phyloP scores from a whole-genome alignment of 495 filamentous ascomycete genomes.

The Tetracladium marchalianum region DNA sequence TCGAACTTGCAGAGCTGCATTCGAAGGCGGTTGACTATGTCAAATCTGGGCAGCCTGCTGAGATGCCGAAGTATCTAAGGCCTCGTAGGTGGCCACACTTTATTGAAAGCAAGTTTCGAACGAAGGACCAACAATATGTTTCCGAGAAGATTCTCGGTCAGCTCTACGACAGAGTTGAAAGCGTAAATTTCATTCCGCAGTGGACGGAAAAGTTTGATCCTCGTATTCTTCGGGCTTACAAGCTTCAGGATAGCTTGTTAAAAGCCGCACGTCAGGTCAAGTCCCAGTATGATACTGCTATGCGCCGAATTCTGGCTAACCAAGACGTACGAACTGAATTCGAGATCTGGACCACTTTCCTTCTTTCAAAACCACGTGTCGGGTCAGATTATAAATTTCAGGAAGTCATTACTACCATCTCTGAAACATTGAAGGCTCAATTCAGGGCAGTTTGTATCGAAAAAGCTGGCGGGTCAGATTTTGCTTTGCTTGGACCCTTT shows the following conservation, averaged over 20 bases:
- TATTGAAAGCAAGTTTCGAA: conserved; percentile 61
- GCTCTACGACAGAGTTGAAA: conserved; percentile 60
- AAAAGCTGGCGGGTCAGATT: conserved; percentile 50
- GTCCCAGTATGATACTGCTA: conserved; percentile 60
- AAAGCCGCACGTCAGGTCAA: conserved; percentile 58
- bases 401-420: conserved; percentile 65
- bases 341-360: conserved; percentile 80
- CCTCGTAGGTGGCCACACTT: conserved; percentile 73
- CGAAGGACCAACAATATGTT: conserved; percentile 44
- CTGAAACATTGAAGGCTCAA: conserved; percentile 48
- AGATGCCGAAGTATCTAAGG: conserved; percentile 50
- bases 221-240: conserved; percentile 60
- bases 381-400: conserved; percentile 74
- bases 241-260: conserved; percentile 41
- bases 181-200: conserved; percentile 55
- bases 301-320: conserved; percentile 77
- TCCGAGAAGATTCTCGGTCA: conserved; percentile 70
- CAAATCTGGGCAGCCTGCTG: conserved; percentile 74
- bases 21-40: conserved; percentile 89
- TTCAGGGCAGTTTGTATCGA: conserved; percentile 56
- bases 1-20: conserved; percentile 70
- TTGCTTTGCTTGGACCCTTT: conserved; percentile 53
- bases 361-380: conserved; percentile 56
- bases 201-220: conserved; percentile 65
- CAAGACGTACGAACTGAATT: conserved; percentile 83